Conservation (phyloP, 441 rosid genomes). For the Corymbia calophylla region DNA sequence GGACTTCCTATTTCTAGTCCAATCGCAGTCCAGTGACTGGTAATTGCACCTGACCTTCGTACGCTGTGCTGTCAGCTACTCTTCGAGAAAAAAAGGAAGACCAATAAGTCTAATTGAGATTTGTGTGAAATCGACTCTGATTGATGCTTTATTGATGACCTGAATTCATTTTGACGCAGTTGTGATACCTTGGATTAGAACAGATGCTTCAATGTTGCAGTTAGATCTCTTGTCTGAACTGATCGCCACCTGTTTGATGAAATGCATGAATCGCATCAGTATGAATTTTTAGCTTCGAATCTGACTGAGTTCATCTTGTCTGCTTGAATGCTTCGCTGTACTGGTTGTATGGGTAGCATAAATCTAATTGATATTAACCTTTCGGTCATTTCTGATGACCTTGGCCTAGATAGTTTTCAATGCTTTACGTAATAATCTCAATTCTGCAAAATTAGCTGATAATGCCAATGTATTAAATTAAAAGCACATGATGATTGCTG, state of each 20-base stretch:
- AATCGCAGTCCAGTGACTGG: background rate
- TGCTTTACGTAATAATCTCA: background rate
- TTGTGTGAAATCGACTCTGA: background rate
- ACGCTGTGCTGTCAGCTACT: background rate
- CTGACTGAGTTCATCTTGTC: background rate
- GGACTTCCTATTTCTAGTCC: background rate
- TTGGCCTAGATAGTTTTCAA: background rate
- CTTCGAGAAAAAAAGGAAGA: background rate
- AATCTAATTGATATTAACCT: background rate
- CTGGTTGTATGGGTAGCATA: background rate
- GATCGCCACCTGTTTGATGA: background rate
- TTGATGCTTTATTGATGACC: background rate
- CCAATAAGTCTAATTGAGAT: background rate
- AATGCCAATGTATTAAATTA: background rate
- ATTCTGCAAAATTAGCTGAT: background rate
- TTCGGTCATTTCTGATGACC: background rate
- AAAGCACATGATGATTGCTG: background rate
- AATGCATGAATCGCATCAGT: background rate
- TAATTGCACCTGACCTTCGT: background rate
- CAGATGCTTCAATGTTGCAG: background rate
- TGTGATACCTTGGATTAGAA: background rate
- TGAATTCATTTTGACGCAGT: background rate
- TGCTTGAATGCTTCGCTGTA: background rate
- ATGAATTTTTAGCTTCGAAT: background rate
- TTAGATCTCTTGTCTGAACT: background rate